Evolutionary conservation across 257 asterid genomes (phyloP).

Genomic region (Leptodermis oblonga): DNA sequence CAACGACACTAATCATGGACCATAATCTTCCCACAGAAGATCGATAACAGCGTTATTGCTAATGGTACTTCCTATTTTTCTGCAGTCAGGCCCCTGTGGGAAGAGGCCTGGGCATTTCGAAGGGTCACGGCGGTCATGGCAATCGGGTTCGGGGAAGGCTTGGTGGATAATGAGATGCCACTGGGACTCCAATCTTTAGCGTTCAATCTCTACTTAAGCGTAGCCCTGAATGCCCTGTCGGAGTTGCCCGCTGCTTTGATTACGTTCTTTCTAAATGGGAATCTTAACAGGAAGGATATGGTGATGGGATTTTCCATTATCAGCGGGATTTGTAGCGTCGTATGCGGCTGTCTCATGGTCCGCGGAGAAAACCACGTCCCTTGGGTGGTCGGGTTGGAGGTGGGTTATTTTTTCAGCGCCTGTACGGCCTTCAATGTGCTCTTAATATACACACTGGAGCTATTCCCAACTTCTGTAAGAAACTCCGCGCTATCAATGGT

Average conservation of each 20-base stretch:
- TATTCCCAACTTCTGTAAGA: slow-evolving; percentile 71
- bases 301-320: slow-evolving; percentile 30
- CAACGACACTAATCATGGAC: not conserved
- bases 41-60: not conserved
- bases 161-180: slow-evolving; percentile 74
- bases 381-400: slow-evolving; percentile 35
- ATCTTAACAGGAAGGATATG: slow-evolving; percentile 32
- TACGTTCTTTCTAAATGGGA: slow-evolving; percentile 34
- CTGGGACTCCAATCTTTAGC: slow-evolving; percentile 49
- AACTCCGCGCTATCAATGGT: slow-evolving; percentile 71
- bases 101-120: slow-evolving; percentile 42
- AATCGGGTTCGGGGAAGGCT: slow-evolving; percentile 52
- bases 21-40: not conserved
- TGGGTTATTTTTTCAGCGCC: slow-evolving; percentile 50
- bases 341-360: slow-evolving; percentile 29
- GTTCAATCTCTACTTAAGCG: slow-evolving; percentile 48
- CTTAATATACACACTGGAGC: slow-evolving; percentile 51
- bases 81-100: slow-evolving; percentile 33
- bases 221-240: slow-evolving; percentile 45
- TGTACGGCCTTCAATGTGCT: slow-evolving; percentile 45
- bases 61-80: slow-evolving; percentile 22
- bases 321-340: slow-evolving; percentile 52
- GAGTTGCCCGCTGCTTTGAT: slow-evolving; percentile 58
- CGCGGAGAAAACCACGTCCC: not conserved
- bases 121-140: slow-evolving; percentile 42